Evolutionary conservation across 441 rosid species (phyloP).

Genomic region (Capsella rubella): DNA sequence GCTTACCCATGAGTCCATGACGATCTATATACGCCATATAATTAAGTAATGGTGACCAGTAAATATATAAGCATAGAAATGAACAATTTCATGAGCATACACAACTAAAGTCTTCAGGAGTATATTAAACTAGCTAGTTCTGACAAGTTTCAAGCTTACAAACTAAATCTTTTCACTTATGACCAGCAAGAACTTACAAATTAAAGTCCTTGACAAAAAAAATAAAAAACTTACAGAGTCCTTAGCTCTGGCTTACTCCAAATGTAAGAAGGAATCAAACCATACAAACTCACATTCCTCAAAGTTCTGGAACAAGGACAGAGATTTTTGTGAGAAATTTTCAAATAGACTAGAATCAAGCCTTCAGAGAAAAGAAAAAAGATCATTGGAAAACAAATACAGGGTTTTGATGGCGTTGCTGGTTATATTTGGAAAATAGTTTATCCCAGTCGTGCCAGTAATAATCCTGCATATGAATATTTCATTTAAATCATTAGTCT

Average conservation of each 20-base stretch:
- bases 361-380: not conserved
- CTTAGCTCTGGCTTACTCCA: constrained; percentile 13
- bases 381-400: not conserved
- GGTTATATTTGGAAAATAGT: constrained; percentile 24
- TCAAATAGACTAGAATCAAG: not conserved
- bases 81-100: not conserved
- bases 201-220: too few species aligned
- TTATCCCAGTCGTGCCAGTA: constrained; percentile 27
- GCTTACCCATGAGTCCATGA: too few species aligned
- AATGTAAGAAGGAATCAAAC: constrained; percentile 36
- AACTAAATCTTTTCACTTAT: not conserved
- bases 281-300: constrained; percentile 36
- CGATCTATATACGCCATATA: too few species aligned
- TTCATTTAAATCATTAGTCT: not conserved
- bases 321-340: not conserved
- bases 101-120: not conserved
- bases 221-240: constrained; percentile 21
- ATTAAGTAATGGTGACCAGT: not conserved
- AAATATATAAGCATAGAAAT: not conserved
- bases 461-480: constrained; percentile 26
- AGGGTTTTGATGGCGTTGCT: constrained; percentile 20
- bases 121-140: not conserved
- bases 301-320: constrained; percentile 21
- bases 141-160: not conserved
- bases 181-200: not conserved